Evolutionary conservation across 2,329 filamentous ascomycete species (phyloP), one percentile per base, ranked within the genome.

Genomic region (Lomentospora prolificans): DNA sequence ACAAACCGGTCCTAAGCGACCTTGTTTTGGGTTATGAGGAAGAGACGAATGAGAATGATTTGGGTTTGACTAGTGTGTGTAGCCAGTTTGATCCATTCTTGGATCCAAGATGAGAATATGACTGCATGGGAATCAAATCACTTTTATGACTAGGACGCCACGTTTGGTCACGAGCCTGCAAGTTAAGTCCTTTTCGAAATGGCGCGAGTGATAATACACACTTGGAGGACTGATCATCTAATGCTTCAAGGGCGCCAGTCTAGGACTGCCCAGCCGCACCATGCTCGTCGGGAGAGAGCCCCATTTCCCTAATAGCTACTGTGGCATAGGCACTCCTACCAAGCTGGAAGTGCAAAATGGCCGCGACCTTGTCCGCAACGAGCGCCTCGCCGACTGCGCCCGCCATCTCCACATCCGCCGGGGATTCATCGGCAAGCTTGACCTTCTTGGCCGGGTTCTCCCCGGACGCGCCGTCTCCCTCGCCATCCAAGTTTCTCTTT

Each of bases 281-380:
- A 19, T 55, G 17, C 19, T 30, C 41, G 6, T 65, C 64, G 14
- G 65, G 61, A 24, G 73, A 69, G n/a, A 73, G 72, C 76, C 89
- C 90, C 59, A 95, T 70, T 70, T 95, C 89, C 55, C 89, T 74
- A 60, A 95, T 67, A 10, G 87, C 87, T 76, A 95, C 89, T 0
- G 89, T 95, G 0, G 89, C 89, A 71, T 95, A 95, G 64, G 89
- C 86, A 65, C 87, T 90, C 51, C 84, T 83, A 1, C 83, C 86
- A 27, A 95, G 76, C 66, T 89, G 85, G 70, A 95, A 80, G 66
- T 84, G 89, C 62, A 94, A 67, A 25, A 88, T 70, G 0, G 90
- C 76, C 0, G 85, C 88, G 17, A 89, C 72, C 64, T 86, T 85
- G 56, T 71, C 61, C 24, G 57, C 62, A 12, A 12, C 30, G 30